These are phyloP conservation scores for Neonectria faginata DNA, from an alignment of 2,329 filamentous ascomycete genomes.

Conservation along the genomic window DNA sequence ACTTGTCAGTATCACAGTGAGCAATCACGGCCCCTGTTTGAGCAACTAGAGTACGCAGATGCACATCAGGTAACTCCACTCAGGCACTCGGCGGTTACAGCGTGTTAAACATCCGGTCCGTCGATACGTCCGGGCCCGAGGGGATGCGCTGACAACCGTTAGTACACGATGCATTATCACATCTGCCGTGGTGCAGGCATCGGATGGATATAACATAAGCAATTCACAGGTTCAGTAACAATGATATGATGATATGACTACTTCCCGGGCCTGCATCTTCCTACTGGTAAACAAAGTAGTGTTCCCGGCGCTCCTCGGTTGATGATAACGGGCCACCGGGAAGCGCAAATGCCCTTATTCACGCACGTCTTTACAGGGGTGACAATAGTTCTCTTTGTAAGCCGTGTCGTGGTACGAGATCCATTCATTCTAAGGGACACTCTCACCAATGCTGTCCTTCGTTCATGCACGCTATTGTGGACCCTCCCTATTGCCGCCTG, in stretches of 20 bases:
- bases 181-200: neutral
- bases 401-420: neutral
- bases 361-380: neutral
- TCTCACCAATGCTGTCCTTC: neutral
- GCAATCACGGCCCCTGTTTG: neutral
- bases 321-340: neutral
- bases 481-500: neutral
- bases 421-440: neutral
- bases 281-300: neutral
- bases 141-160: constrained; percentile 4
- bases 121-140: constrained; percentile 1
- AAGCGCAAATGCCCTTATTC: neutral
- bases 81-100: neutral
- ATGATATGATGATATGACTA: neutral
- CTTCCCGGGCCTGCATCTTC: neutral
- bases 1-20: neutral
- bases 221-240: too few relatives aligned
- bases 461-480: neutral
- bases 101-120: neutral
- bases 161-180: neutral
- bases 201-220: neutral
- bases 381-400: neutral
- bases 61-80: neutral
- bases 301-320: neutral
- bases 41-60: neutral